phyloP scores from a whole-genome alignment of 805 yeast species.

The Zygosaccharomyces gambellarensis region DNA sequence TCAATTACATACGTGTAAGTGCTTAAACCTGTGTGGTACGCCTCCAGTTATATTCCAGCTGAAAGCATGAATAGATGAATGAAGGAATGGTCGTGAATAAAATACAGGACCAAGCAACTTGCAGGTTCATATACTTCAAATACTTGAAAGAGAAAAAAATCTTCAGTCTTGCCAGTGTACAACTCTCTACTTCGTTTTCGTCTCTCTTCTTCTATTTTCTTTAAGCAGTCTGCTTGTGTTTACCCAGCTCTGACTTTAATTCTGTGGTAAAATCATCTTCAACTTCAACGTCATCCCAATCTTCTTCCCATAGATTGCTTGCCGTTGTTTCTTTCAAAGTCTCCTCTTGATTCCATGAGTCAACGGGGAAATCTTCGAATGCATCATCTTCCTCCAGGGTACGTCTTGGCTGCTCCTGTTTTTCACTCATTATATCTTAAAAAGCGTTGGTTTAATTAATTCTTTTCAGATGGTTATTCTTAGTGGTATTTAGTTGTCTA shows the following conservation, averaged over 20 bases:
- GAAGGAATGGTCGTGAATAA: too few relatives aligned
- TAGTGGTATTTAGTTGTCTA: neutral
- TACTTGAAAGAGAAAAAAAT: neutral
- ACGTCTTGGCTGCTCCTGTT: slow-evolving; percentile 10
- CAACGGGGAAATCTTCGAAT: slow-evolving; percentile 94
- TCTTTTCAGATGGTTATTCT: neutral
- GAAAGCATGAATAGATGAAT: too few relatives aligned
- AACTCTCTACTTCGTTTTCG: neutral
- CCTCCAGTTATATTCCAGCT: too few relatives aligned
- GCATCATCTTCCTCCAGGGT: slow-evolving; percentile 94
- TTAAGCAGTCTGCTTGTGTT: slow-evolving; percentile 17
- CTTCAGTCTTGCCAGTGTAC: neutral
- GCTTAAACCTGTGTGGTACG: neutral
- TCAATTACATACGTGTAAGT: neutral
- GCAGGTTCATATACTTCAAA: neutral
- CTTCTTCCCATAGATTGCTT: slow-evolving; percentile 85
- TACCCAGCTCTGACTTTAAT: slow-evolving; percentile 48
- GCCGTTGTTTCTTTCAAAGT: slow-evolving; percentile 42
- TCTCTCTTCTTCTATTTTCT: neutral
- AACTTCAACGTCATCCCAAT: slow-evolving; percentile 95
- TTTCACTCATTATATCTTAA: neutral
- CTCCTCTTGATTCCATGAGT: slow-evolving; percentile 69
- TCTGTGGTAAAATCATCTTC: slow-evolving; percentile 81
- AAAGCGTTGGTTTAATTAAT: neutral
- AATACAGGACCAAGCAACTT: too few relatives aligned